phyloP scores from a whole-genome alignment of 768 basidiomycete genomes.

The Hysterangium stoloniferum region DNA sequence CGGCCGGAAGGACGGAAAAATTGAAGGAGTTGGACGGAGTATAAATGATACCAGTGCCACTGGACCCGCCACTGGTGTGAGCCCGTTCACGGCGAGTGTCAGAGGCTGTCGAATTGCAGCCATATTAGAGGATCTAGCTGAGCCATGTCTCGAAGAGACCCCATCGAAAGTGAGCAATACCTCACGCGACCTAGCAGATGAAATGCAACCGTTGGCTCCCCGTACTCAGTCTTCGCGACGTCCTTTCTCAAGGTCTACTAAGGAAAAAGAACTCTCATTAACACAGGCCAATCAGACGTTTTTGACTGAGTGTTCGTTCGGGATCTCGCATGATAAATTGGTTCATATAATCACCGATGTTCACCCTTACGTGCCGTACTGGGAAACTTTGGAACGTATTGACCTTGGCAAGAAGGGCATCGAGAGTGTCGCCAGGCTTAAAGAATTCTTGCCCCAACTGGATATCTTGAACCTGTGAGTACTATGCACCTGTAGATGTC shows the following conservation, averaged over 20 bases:
- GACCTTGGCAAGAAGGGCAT: slow-evolving; percentile 66
- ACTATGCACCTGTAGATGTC: neutral
- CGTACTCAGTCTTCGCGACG: slow-evolving; percentile 27
- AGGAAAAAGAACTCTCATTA: slow-evolving; percentile 25
- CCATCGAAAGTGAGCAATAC: slow-evolving; percentile 49
- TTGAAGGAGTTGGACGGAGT: slow-evolving; percentile 48
- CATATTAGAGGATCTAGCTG: slow-evolving; percentile 68
- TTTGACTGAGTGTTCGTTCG: slow-evolving; percentile 96
- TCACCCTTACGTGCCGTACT: slow-evolving; percentile 89
- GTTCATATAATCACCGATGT: slow-evolving; percentile 92
- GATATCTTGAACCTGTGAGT: slow-evolving; percentile 73
- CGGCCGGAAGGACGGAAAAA: slow-evolving; percentile 85
- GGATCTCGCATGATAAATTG: slow-evolving; percentile 83
- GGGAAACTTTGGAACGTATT: slow-evolving; percentile 73
- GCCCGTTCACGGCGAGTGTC: slow-evolving; percentile 42
- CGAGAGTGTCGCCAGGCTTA: slow-evolving; percentile 76
- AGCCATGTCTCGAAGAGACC: slow-evolving; percentile 42
- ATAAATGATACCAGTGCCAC: slow-evolving; percentile 23
- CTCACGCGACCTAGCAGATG: slow-evolving; percentile 35
- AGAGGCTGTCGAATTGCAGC: slow-evolving; percentile 76
- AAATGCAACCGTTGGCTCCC: slow-evolving; percentile 35
- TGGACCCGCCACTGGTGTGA: slow-evolving; percentile 10
- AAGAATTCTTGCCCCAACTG: slow-evolving; percentile 84
- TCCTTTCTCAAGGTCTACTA: slow-evolving; percentile 26
- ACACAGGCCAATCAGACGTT: slow-evolving; percentile 49